Evolutionary conservation across 345 rosid species (phyloP).

Genomic region (Brassica carinata): DNA sequence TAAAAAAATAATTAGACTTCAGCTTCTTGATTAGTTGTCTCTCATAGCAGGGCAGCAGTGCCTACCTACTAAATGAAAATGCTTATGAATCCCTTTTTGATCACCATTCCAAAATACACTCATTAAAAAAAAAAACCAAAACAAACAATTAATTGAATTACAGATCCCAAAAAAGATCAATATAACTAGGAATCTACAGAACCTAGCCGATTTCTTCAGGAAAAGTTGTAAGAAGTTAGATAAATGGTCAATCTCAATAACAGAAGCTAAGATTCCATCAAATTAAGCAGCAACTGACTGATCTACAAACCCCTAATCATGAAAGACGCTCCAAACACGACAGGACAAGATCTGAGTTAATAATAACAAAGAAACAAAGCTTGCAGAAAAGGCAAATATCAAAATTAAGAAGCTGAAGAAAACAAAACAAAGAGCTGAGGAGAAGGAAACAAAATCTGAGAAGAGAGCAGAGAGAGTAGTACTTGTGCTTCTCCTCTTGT

Average conservation of each 20-base stretch:
- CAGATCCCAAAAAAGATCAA: conserved; percentile 11
- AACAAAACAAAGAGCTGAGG: conserved; percentile 12
- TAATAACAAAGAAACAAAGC: conserved; percentile 6
- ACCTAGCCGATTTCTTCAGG: not conserved
- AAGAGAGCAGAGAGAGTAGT: conserved; percentile 39
- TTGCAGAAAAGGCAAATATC: conserved; percentile 31
- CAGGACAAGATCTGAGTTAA: conserved; percentile 20
- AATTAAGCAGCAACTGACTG: not conserved
- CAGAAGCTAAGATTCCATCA: not conserved
- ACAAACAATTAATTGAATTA: not conserved
- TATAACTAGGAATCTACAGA: conserved; percentile 2
- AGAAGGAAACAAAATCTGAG: conserved; percentile 37
- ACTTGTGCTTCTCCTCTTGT: conserved; percentile 21
- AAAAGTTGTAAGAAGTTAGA: not conserved
- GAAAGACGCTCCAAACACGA: conserved; percentile 7
- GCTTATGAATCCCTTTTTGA: not conserved
- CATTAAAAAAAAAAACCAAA: no score
- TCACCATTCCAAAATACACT: not conserved
- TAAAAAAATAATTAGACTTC: no score
- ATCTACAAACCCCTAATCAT: conserved; percentile 33
- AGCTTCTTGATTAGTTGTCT: no score
- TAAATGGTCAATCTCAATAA: not conserved
- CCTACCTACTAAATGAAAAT: no score
- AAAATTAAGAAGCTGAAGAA: conserved; percentile 18
- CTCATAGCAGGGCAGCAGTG: no score